Conservation (phyloP, 2,329 filamentous ascomycete genomes). For the Hypoxylon rubiginosum region DNA sequence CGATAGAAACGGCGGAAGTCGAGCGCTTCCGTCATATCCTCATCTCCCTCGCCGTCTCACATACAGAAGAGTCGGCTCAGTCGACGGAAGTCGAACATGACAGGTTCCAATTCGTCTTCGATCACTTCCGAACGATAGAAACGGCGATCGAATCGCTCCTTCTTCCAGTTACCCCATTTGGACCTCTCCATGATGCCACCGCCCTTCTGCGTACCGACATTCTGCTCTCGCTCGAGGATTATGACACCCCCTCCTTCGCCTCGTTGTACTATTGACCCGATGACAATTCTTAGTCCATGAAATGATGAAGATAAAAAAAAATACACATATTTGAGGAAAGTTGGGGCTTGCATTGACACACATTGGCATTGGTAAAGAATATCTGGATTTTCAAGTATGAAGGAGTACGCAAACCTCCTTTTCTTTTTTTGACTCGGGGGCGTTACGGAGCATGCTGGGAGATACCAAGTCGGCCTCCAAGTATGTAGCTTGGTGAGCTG, state of each 20-base stretch:
- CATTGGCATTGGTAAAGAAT: slow-evolving; percentile 34
- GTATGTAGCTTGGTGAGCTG: slow-evolving; percentile 13
- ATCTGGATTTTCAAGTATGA: slow-evolving; percentile 34
- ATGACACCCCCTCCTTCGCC: slow-evolving; percentile 33
- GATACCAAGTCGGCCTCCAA: slow-evolving; percentile 28
- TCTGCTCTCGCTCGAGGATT: slow-evolving; percentile 40
- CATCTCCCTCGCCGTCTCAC: slow-evolving; percentile 37
- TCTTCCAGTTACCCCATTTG: slow-evolving; percentile 48
- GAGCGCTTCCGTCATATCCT: slow-evolving; percentile 43
- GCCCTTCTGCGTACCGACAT: slow-evolving; percentile 45
- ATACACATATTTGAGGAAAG: slow-evolving; percentile 33
- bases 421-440: slow-evolving; percentile 14
- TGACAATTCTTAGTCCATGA: slow-evolving; percentile 37
- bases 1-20: slow-evolving; percentile 55
- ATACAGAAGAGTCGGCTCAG: slow-evolving; percentile 37
- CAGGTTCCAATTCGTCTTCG: slow-evolving; percentile 45
- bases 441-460: slow-evolving; percentile 37
- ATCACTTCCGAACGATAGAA: slow-evolving; percentile 53
- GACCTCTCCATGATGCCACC: slow-evolving; percentile 42
- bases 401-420: slow-evolving; percentile 28
- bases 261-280: slow-evolving; percentile 40
- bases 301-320: slow-evolving; percentile 41
- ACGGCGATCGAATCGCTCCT: slow-evolving; percentile 51
- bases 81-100: slow-evolving; percentile 44
- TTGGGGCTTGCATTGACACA: slow-evolving; percentile 31